phyloP scores from a whole-genome alignment of 176 grass and related monocot genomes.

The Paspalum notatum region DNA sequence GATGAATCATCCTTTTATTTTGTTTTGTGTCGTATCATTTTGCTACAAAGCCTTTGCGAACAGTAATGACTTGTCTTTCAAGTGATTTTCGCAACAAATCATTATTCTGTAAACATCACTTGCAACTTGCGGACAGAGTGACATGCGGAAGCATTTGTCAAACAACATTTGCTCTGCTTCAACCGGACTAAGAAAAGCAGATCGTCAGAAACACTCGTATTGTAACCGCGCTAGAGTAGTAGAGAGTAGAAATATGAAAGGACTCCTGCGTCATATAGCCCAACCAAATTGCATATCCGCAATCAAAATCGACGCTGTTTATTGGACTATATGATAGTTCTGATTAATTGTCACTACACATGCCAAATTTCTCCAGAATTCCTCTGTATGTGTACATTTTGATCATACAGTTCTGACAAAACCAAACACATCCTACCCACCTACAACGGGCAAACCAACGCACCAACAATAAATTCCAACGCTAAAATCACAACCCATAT shows the following conservation, averaged over 20 bases:
- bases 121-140: background rate
- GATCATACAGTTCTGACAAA: constrained; percentile 52
- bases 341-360: constrained; percentile 49
- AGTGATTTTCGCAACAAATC: background rate
- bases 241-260: background rate
- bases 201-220: too few relatives aligned
- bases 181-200: background rate
- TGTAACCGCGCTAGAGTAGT: background rate
- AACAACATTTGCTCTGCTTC: background rate
- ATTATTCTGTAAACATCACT: background rate
- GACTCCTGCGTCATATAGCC: background rate
- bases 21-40: background rate
- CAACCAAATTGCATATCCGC: constrained; percentile 32
- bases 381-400: constrained; percentile 50
- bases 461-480: constrained; percentile 46
- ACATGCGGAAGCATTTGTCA: background rate
- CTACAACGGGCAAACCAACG: constrained; percentile 45
- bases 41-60: background rate
- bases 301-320: constrained; percentile 53
- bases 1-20: constrained; percentile 28
- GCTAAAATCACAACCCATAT: constrained; percentile 51
- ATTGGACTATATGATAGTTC: constrained; percentile 63
- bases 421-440: constrained; percentile 46
- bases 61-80: background rate
- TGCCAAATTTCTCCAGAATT: constrained; percentile 35